These are phyloP conservation scores for Chrysophaeum taylorii DNA, from an alignment of 352 stramenopile species.

Conservation along the genomic window DNA sequence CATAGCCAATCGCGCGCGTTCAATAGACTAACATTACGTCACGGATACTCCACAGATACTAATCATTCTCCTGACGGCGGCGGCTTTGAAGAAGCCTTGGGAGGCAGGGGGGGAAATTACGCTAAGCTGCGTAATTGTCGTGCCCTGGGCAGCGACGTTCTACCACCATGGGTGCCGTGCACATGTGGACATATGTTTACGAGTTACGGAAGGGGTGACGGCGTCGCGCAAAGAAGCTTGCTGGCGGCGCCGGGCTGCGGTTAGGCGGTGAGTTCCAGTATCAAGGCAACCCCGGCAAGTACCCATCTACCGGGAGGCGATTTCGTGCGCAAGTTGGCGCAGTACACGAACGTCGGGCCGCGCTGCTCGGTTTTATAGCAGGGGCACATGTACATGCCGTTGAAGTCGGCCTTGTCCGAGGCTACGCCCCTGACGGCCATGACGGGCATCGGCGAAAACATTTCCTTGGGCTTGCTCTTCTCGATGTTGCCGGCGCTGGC, in stretches of 20 bases:
- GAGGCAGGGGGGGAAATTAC: too few relatives aligned
- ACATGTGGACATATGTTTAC: too few relatives aligned
- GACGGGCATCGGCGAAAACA: conserved; percentile 93
- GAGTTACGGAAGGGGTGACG: too few relatives aligned
- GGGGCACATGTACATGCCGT: conserved; percentile 83
- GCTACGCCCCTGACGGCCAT: conserved; percentile 93
- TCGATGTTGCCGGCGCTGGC: conserved; percentile 76
- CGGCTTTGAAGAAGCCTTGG: too few relatives aligned
- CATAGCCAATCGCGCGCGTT: too few relatives aligned
- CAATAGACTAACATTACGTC: too few relatives aligned
- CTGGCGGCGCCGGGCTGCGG: neutral
- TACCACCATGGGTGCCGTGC: too few relatives aligned
- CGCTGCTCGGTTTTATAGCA: conserved; percentile 92
- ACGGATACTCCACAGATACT: too few relatives aligned
- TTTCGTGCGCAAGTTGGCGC: conserved; percentile 92
- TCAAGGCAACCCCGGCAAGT: conserved; percentile 83
- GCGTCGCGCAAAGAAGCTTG: too few relatives aligned
- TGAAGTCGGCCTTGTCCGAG: conserved; percentile 83
- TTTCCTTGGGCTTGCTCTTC: conserved; percentile 89
- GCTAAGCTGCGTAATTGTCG: too few relatives aligned
- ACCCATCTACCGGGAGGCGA: conserved; percentile 76
- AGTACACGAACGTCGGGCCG: conserved; percentile 92
- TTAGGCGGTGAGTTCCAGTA: conserved; percentile 67
- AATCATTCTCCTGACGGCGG: too few relatives aligned
- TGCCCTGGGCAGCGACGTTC: too few relatives aligned